A percentile compares a stretch with the other conserved stretches of the same genome.
Conservation (phyloP, 768 basidiomycete species). For the Lactarius sanguifluus region DNA sequence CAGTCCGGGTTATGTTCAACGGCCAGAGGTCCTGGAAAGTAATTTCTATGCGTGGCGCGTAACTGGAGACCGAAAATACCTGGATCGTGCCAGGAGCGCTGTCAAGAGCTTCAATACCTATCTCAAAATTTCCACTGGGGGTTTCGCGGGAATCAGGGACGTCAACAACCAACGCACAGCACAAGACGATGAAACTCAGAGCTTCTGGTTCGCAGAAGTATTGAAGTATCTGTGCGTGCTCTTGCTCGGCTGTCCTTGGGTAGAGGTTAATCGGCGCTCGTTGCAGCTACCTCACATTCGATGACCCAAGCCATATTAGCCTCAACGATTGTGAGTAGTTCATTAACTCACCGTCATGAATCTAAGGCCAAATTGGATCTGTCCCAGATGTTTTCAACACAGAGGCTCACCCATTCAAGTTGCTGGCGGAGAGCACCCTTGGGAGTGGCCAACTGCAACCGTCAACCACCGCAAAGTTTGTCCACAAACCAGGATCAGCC, state of each 20-base stretch:
- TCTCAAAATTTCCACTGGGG: conserved; percentile 44
- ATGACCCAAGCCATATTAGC: conserved; percentile 63
- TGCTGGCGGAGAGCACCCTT: conserved; percentile 34
- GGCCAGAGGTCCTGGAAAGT: conserved; percentile 77
- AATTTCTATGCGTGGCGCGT: conserved; percentile 79
- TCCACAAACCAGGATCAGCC: conserved; percentile 26
- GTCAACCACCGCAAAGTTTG: conserved; percentile 30
- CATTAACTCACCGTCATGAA: too few species aligned
- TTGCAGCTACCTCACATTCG: conserved; percentile 66
- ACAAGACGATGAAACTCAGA: conserved; percentile 61
- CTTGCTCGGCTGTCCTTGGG: conserved; percentile 15
- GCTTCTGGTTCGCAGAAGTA: conserved; percentile 74
- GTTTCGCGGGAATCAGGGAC: conserved; percentile 57
- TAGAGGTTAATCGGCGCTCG: not conserved
- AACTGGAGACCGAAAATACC: conserved; percentile 68
- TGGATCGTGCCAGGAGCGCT: conserved; percentile 60
- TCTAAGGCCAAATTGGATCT: not conserved
- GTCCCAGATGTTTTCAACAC: conserved; percentile 43
- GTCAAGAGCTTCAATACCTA: conserved; percentile 58
- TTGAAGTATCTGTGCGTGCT: conserved; percentile 64
- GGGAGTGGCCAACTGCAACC: conserved; percentile 34
- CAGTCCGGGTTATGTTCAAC: conserved; percentile 56
- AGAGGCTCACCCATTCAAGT: conserved; percentile 17
- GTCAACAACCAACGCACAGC: conserved; percentile 47
- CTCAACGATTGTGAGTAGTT: conserved; percentile 58